Evolutionary conservation across 805 yeast genomes (phyloP), one percentile per base, ranked within the genome.

Genomic region (Lipomyces kockii): DNA sequence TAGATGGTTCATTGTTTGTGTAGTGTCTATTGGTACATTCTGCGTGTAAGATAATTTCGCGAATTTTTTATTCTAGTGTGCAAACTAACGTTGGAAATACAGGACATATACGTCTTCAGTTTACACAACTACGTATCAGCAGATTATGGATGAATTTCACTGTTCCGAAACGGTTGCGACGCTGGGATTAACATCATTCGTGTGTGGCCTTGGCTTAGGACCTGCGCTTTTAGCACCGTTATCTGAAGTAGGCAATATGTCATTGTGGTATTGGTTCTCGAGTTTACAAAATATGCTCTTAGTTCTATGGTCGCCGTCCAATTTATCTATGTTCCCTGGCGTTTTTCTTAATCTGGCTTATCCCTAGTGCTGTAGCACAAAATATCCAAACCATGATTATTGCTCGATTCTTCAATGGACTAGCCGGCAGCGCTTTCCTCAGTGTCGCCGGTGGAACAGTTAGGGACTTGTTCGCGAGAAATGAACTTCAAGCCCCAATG

Each of bases 371-470:
- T 4, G 83, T 84, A 22, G 76, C 74, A 2, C 53, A 37, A 7
- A 74, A 72, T 62, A 62, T 76, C 17, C 66, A 59, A 9, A 55
- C 72, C 5, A 81, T 90, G 39, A 79, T 91, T 61, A 87, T 91
- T 3, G 80, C 89, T 57, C 80, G 97, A 72, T 90, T 90, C 75
- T 85, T 92, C 74, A 80, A 88, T 25, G 97, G 97, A 0, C 82
- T 88, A 39, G 83, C 88, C 62, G 91, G 94, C 0, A 87, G 93
- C 1, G 95, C 94, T 2, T 91, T 93, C 0, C 81, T 92, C 78
- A 88, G 96, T 12, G 86, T 90, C 71, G 93, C 91, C 12, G 92
- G 92, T 63, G 97, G 97, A 70, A 87, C 95, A 7, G 85, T 91
- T 69, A 80, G 87, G 62, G 97, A 92, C 79, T 78, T 91, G 61